A percentile compares a stretch with the other conserved stretches of the same genome.
Conservation (phyloP, 2,329 filamentous ascomycete species). For the Penicillium sp. region DNA sequence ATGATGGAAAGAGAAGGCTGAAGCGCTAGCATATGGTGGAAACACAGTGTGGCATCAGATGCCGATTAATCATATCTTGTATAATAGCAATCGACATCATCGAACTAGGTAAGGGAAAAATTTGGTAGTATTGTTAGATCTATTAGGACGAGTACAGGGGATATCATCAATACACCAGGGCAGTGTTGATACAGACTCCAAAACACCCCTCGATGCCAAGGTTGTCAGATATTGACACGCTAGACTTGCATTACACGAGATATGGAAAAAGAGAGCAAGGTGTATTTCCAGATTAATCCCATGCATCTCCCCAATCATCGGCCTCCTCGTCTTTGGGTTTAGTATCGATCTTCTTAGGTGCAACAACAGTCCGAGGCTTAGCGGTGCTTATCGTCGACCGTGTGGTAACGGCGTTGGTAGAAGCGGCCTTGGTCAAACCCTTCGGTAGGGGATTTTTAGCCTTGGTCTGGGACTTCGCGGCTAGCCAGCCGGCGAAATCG, state of each 20-base stretch:
- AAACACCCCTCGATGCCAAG: not conserved
- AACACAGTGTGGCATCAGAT: not conserved
- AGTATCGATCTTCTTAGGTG: constrained; percentile 66
- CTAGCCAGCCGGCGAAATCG: constrained; percentile 93
- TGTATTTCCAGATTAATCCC: constrained; percentile 37
- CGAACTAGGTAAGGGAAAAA: not conserved
- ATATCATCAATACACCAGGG: not conserved
- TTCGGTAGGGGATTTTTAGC: constrained; percentile 73
- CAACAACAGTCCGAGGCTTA: constrained; percentile 49
- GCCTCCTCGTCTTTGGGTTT: constrained; percentile 52
- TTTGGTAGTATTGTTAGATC: not conserved
- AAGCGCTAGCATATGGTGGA: not conserved
- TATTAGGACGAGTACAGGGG: not conserved
- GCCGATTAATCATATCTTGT: not conserved
- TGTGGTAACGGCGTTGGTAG: constrained; percentile 33
- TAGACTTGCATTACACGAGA: not conserved
- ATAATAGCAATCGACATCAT: not conserved
- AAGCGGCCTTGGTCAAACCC: constrained; percentile 65
- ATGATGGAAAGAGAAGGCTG: not conserved
- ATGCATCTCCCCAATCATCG: constrained; percentile 51
- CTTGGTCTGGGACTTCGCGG: constrained; percentile 78
- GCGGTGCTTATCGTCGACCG: constrained; percentile 40
- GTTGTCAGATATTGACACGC: not conserved
- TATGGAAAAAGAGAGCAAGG: not conserved
- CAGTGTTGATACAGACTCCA: not conserved